Evolutionary conservation across 1,139 yeast species (phyloP).

Genomic region (Taphrina populina): DNA sequence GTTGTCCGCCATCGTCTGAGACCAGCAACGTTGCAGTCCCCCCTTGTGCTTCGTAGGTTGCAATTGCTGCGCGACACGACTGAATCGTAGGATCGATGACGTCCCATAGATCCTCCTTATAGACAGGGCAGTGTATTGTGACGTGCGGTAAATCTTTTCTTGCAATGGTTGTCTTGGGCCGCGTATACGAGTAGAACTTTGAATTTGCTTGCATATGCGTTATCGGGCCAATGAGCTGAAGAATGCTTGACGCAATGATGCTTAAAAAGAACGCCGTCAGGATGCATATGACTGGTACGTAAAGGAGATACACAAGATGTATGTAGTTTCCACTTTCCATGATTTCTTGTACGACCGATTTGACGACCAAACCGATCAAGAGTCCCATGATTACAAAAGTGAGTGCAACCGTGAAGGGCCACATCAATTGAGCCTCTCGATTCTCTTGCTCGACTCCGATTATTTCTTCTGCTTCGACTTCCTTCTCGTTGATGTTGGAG

Average conservation of each 20-base stretch:
- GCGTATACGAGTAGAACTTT: constrained; percentile 29
- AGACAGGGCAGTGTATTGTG: constrained; percentile 37
- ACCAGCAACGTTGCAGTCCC: constrained; percentile 37
- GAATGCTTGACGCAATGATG: constrained; percentile 27
- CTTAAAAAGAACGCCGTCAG: constrained; percentile 33
- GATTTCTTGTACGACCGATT: constrained; percentile 13
- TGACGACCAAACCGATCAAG: constrained; percentile 15
- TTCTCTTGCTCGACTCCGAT: not conserved
- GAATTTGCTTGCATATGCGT: constrained; percentile 35
- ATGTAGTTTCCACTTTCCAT: constrained; percentile 16
- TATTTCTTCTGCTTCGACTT: constrained; percentile 6
- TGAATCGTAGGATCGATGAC: constrained; percentile 38
- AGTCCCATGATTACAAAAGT: constrained; percentile 23
- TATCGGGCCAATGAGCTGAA: constrained; percentile 35
- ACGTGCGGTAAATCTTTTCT: constrained; percentile 37
- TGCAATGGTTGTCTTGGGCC: constrained; percentile 32
- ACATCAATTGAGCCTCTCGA: constrained; percentile 23
- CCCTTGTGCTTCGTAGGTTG: constrained; percentile 39
- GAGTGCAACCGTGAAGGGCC: constrained; percentile 20
- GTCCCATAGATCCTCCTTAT: constrained; percentile 35
- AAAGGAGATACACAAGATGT: constrained; percentile 25
- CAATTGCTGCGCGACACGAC: constrained; percentile 37
- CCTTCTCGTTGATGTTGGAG: constrained; percentile 8
- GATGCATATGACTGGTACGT: constrained; percentile 28
- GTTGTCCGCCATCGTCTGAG: constrained; percentile 39